Evolutionary conservation across 2,329 filamentous ascomycete genomes (phyloP), one percentile per base, ranked within the genome.

Genomic region (Chaetomium sp.): DNA sequence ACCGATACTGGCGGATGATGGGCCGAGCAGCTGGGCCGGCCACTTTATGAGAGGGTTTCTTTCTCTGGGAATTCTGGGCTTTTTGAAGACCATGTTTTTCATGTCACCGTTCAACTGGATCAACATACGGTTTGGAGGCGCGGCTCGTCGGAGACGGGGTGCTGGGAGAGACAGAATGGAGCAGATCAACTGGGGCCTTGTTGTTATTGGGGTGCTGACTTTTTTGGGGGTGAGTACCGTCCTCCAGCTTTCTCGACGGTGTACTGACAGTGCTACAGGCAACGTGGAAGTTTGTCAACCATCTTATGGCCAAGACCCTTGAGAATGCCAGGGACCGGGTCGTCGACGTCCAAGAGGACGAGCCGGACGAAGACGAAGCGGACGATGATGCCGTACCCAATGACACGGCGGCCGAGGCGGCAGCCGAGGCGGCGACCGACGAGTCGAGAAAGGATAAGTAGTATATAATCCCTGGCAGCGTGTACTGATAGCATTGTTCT

Each of bases 41-140:
- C 95, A 99, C 74, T 95, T 97, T 70, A 68, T 90, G 64, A 97
- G 97, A 76, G 95, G 95, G 0, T 83, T 97, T 70, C 89, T 94
- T n/a, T 94, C 92, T 5, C 83, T 98, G 57, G 95, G 95, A 8
- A 79, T 98, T 7, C 79, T 98, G 21, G 93, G 94, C 0, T 90
- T 96, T 66, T 75, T 93, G 63, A 97, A 97, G 77, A 89, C 90
- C 31, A 81, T 96, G 60, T 78, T 96, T 57, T 85, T 88, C 19
- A 81, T 93, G 74, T 89, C 86, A 21, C 87, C 94, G 1, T 93
- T 88, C 79, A 85, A 92, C 61, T 92, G 89, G 85, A 90, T 87
- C 81, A 90, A 91, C 73, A 73, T 96, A 55, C 85, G 93, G 27
- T 81, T 82, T 16, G 63, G 63, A 49, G 85, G 84, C 50, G 86